A percentile compares a stretch with the other conserved stretches of the same genome.
Evolutionary conservation across 2,329 filamentous ascomycete species (phyloP).

Genomic region (Beauveria pseudobassiana): DNA sequence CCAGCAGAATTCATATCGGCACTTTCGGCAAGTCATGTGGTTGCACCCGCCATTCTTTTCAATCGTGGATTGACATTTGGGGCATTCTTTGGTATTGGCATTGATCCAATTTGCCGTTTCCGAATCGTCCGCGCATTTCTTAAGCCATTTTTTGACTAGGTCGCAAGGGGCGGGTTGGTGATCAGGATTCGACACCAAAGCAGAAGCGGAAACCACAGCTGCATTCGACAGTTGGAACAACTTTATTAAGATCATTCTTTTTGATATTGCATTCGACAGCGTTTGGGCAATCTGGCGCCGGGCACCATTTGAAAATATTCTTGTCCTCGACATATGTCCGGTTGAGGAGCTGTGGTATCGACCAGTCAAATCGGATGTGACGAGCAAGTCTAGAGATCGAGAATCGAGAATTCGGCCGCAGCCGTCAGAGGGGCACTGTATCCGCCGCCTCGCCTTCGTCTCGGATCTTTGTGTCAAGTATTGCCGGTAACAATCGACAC

Average conservation of each 20-base stretch:
- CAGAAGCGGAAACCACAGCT: constrained; percentile 82
- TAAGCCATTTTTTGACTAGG: constrained; percentile 89
- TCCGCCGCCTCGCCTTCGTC: constrained; percentile 95
- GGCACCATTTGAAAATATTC: constrained; percentile 94
- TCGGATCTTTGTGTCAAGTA: constrained; percentile 84
- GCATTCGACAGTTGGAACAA: constrained; percentile 88
- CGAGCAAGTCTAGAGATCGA: constrained; percentile 73
- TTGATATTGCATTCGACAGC: constrained; percentile 85
- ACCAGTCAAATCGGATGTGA: constrained; percentile 45
- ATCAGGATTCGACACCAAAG: constrained; percentile 81
- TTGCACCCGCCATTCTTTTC: constrained; percentile 99
- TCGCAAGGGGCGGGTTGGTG: constrained; percentile 90
- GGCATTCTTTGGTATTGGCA: constrained; percentile 96
- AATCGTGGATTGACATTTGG: constrained; percentile 91
- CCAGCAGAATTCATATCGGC: constrained; percentile 97
- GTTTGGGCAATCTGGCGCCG: constrained; percentile 92
- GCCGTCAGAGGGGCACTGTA: constrained; percentile 82
- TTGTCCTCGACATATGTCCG: constrained; percentile 96
- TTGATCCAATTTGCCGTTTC: constrained; percentile 99
- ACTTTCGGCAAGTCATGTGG: constrained; percentile 96
- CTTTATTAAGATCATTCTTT: constrained; percentile 72
- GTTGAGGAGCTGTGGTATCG: constrained; percentile 80
- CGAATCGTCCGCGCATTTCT: constrained; percentile 97
- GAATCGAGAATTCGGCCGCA: constrained; percentile 90
- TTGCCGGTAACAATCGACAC: constrained; percentile 83